Conservation (phyloP, 1,139 yeast genomes). For the Diutina ranongensis region DNA sequence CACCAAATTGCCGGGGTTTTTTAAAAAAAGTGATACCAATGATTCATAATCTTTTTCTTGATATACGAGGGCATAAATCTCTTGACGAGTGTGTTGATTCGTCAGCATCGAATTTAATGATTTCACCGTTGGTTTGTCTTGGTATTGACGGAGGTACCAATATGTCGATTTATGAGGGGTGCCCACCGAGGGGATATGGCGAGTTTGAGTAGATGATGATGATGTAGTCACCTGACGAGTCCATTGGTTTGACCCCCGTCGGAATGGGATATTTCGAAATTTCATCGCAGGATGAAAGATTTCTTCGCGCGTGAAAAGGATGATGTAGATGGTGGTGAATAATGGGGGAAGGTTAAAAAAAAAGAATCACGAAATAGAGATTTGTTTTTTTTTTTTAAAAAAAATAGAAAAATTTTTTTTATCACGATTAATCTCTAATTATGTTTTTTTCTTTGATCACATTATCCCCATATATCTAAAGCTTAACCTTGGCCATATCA, state of each 20-base stretch:
- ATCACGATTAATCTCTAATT: too few relatives aligned
- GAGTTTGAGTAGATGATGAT: too few relatives aligned
- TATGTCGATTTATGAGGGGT: background rate
- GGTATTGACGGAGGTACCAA: background rate
- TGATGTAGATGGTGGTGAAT: background rate
- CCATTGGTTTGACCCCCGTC: background rate
- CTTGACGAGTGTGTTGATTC: background rate
- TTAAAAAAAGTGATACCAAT: background rate
- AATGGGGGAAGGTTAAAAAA: background rate
- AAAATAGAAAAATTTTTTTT: too few relatives aligned
- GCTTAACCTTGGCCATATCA: constrained; percentile 5
- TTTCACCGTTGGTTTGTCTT: background rate
- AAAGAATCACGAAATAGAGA: too few relatives aligned
- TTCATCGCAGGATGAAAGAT: background rate
- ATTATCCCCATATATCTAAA: too few relatives aligned
- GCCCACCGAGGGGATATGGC: background rate
- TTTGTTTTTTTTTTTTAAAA: too few relatives aligned
- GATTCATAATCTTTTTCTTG: constrained; percentile 1
- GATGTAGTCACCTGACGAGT: background rate
- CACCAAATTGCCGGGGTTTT: background rate
- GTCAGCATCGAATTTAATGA: background rate
- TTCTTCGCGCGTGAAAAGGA: background rate
- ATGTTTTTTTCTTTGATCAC: too few relatives aligned
- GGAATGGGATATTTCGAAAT: background rate
- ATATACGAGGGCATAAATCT: background rate